Base-by-base conservation (phyloP, 2,329 filamentous ascomycete genomes). In the Trematosphaeria pertusa region DNA sequence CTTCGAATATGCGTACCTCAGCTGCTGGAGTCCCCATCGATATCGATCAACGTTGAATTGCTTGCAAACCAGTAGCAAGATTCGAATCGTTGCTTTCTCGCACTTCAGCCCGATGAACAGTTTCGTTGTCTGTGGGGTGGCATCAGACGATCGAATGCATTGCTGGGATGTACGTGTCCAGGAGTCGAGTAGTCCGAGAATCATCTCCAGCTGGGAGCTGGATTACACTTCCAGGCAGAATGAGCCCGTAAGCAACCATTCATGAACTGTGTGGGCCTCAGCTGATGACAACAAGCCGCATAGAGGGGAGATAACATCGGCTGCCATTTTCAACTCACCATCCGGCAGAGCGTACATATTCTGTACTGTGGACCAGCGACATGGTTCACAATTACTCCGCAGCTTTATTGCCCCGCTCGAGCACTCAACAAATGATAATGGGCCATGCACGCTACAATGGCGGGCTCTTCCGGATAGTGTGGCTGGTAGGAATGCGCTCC, bases 21-120 rank as follows among this genome's bases (percentile, higher is more conserved):
- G 37, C 20, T 40, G 46, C 28, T 62, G 57, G 57, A 56, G 46
- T 32, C 15, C 12, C 19, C 43, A 50, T 18, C 33, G 20, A 24
- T 30, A 54, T 19, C 38, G 39, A 14, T 18, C 51, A 8, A 47
- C 35, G 22, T 38, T 62, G 31, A 37, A 20, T 11, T 61, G 56
- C 18, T 50, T 46, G 10, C n/a, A 42, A 4, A 59, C 56, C 31
- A 56, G 43, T 2, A 52, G 56, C 5, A 43, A 48, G 11, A 37
- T 62, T 28, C 50, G 47, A 35, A 11, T 50, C 20, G 56, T 61
- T 3, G 55, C 51, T 1, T 62, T 62, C 20, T 61, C 59, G 3
- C 50, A 49, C 4, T 26, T 26, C 22, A 19, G 47, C 2, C 31
- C 32, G 4, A 48, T 49, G 33, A 37, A 42, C 9, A 26, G 31